Conservation (phyloP, 208 protist species). For the Trypanosoma congolense region DNA sequence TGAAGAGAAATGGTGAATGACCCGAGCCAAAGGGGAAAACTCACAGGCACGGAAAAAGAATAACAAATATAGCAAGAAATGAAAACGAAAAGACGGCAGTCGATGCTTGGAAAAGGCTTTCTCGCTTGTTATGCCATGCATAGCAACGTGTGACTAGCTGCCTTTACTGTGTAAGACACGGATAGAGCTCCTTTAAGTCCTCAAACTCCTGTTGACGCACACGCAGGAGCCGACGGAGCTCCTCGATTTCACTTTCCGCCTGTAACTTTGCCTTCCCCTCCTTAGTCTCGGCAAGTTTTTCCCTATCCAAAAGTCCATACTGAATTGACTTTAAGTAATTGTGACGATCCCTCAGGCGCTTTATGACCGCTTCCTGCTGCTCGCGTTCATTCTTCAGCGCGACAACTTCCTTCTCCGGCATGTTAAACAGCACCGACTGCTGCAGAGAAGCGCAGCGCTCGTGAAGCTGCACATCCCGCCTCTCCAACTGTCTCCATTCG, state of each 20-base stretch:
- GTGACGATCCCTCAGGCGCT: constrained; percentile 11
- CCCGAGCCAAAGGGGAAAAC: too few relatives aligned
- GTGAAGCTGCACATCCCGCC: constrained; percentile 54
- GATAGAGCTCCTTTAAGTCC: constrained; percentile 26
- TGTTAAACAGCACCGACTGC: constrained; percentile 45
- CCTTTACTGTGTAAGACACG: not conserved
- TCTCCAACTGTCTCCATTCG: constrained; percentile 37
- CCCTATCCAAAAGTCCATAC: constrained; percentile 28
- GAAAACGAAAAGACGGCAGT: not conserved
- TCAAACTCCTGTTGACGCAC: constrained; percentile 52
- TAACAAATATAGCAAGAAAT: too few relatives aligned
- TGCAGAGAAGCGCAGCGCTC: constrained; percentile 48
- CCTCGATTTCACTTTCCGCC: constrained; percentile 43
- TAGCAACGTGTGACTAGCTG: not conserved
- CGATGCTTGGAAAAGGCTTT: too few relatives aligned
- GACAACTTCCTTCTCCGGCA: constrained; percentile 46
- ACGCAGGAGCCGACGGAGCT: constrained; percentile 37
- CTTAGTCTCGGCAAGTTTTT: constrained; percentile 21
- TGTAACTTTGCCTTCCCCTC: constrained; percentile 37
- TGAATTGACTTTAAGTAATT: constrained; percentile 30
- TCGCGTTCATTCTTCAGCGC: constrained; percentile 26
- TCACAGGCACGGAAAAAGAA: too few relatives aligned
- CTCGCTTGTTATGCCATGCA: not conserved
- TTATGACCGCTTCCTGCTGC: constrained; percentile 29
- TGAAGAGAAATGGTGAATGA: too few relatives aligned